Conservation (phyloP, 1,284 basidiomycete genomes). For the Termitomyces sp. region DNA sequence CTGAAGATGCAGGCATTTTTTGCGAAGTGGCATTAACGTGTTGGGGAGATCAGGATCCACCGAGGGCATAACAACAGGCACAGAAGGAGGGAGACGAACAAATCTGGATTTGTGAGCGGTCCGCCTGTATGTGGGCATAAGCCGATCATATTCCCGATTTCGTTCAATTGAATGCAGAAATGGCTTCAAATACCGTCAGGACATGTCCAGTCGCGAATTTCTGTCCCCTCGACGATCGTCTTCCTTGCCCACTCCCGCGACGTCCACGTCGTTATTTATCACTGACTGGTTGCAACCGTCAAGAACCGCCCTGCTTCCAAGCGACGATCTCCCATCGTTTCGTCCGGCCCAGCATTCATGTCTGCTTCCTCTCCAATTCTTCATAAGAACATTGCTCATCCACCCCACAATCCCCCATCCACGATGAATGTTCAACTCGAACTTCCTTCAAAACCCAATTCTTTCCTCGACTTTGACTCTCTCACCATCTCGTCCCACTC, state of each 20-base stretch:
- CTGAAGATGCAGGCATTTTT: neutral
- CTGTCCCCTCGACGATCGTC: constrained; percentile 12
- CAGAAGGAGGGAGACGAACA: constrained; percentile 7
- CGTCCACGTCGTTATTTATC: constrained; percentile 19
- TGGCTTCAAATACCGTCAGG: constrained; percentile 11
- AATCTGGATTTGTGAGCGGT: neutral
- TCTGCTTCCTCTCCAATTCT: constrained; percentile 11
- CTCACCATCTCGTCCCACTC: constrained; percentile 1
- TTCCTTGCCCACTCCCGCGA: constrained; percentile 21
- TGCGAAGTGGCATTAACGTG: constrained; percentile 4
- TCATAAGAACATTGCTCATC: constrained; percentile 19
- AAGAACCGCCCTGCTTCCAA: neutral
- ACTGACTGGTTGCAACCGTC: constrained; percentile 11
- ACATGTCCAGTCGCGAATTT: neutral
- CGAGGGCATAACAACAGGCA: constrained; percentile 15
- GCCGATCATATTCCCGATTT: constrained; percentile 14
- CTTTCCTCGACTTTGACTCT: neutral
- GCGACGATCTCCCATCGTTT: constrained; percentile 25
- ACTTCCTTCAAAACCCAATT: constrained; percentile 13
- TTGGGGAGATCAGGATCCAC: constrained; percentile 13
- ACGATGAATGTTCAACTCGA: constrained; percentile 16
- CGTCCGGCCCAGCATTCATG: constrained; percentile 18
- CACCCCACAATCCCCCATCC: constrained; percentile 8
- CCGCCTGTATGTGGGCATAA: constrained; percentile 3
- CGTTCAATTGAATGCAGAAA: constrained; percentile 10